phyloP scores from a whole-genome alignment of 83 land plant genomes.

The Diphasiastrum complanatum region DNA sequence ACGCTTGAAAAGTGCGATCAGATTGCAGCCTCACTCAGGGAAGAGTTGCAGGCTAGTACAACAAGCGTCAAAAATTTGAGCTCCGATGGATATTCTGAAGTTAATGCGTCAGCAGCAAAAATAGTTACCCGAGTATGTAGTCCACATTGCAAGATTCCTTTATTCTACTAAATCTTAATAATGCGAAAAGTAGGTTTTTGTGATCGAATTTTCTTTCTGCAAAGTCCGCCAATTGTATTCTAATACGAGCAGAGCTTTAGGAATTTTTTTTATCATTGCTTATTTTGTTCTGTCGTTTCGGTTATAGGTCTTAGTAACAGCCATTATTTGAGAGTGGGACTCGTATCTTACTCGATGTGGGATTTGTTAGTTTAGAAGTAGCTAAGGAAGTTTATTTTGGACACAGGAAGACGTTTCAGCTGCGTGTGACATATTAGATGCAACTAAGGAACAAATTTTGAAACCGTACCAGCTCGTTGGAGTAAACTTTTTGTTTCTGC shows the following conservation, averaged over 20 bases:
- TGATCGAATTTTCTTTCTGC: no score
- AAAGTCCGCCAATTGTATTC: no score
- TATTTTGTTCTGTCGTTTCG: no score
- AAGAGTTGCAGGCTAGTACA: slow-evolving; percentile 61
- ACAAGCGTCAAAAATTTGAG: slow-evolving; percentile 18
- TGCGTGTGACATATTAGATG: slow-evolving; percentile 51
- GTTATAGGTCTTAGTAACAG: no score
- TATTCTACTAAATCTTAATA: not conserved
- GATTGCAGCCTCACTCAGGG: slow-evolving; percentile 60
- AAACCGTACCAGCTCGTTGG: slow-evolving; percentile 98
- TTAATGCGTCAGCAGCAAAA: slow-evolving; percentile 59
- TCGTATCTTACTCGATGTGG: no score
- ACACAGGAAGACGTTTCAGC: slow-evolving; percentile 76
- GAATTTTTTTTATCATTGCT: no score
- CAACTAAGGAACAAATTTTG: slow-evolving; percentile 52
- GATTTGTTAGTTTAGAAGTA: not conserved
- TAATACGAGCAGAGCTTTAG: no score
- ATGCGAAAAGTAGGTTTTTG: no score
- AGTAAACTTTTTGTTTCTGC: slow-evolving; percentile 83
- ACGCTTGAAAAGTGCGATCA: slow-evolving; percentile 81
- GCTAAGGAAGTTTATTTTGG: not conserved
- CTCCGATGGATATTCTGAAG: slow-evolving; percentile 67
- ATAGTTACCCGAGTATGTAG: slow-evolving; percentile 79
- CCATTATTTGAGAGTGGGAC: no score
- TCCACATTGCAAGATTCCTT: not conserved